These are phyloP conservation scores for Fusarium armeniacum DNA, from an alignment of 2,329 filamentous ascomycete species.

Conservation along the genomic window DNA sequence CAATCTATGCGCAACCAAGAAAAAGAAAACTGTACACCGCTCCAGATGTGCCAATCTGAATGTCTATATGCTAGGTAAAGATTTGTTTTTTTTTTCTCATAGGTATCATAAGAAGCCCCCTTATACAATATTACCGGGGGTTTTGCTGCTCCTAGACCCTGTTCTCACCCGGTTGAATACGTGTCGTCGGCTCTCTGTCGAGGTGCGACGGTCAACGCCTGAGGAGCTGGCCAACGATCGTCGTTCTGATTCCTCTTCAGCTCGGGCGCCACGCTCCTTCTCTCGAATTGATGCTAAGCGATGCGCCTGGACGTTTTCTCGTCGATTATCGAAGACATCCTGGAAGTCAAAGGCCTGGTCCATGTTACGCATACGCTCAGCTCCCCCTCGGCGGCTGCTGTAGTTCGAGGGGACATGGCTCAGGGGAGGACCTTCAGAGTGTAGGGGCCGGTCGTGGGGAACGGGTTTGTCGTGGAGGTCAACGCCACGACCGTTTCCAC, in stretches of 20 bases:
- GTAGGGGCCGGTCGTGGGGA: slow-evolving; percentile 18
- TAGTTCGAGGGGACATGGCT: slow-evolving; percentile 29
- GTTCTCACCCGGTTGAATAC: slow-evolving; percentile 52
- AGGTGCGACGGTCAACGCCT: slow-evolving; percentile 45
- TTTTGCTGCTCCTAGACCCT: slow-evolving; percentile 49
- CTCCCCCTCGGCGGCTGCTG: slow-evolving; percentile 31
- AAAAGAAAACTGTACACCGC: slow-evolving; percentile 20
- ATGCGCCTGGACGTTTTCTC: slow-evolving; percentile 54
- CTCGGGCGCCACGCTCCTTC: slow-evolving; percentile 52
- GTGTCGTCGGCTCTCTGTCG: slow-evolving; percentile 49
- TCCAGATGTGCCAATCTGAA: slow-evolving; percentile 34
- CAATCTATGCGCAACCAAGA: slow-evolving; percentile 20
- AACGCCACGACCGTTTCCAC: slow-evolving; percentile 1
- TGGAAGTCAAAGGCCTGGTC: slow-evolving; percentile 59
- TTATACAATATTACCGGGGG: slow-evolving; percentile 51
- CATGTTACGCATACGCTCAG: slow-evolving; percentile 50
- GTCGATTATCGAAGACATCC: slow-evolving; percentile 62
- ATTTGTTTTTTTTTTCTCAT: slow-evolving; percentile 29
- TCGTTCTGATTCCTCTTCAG: slow-evolving; percentile 49
- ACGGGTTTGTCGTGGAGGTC: slow-evolving; percentile 30
- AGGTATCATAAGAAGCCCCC: slow-evolving; percentile 30
- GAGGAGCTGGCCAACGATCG: slow-evolving; percentile 50
- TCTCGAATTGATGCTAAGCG: slow-evolving; percentile 57
- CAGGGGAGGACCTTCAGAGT: slow-evolving; percentile 31
- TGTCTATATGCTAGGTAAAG: slow-evolving; percentile 27